Evolutionary conservation across 345 rosid species (phyloP).

Genomic region (Tarenaya hassleriana): DNA sequence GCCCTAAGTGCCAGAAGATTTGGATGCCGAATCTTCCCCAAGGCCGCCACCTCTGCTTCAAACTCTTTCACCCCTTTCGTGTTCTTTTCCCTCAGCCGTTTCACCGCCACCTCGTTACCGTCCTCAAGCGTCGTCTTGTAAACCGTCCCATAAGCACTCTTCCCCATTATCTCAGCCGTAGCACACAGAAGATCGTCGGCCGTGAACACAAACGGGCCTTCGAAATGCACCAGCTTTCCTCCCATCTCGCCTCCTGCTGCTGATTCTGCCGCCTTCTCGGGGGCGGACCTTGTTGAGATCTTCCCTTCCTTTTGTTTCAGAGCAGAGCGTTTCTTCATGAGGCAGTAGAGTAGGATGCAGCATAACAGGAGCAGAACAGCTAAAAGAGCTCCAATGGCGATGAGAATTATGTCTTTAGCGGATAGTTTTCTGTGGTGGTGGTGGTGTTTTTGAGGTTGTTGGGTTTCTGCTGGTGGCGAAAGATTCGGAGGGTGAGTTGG

Average conservation of each 20-base stretch:
- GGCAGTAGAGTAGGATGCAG: constrained; percentile 59
- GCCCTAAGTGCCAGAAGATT: constrained; percentile 81
- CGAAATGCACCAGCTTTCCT: constrained; percentile 89
- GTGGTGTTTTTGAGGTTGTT: constrained; percentile 32
- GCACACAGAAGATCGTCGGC: constrained; percentile 95
- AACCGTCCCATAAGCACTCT: constrained; percentile 84
- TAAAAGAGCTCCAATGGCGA: constrained; percentile 62
- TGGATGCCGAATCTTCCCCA: constrained; percentile 72
- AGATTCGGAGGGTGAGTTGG: constrained; percentile 35
- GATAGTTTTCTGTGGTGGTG: constrained; percentile 47
- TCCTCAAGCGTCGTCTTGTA: constrained; percentile 93
- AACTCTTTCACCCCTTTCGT: constrained; percentile 79
- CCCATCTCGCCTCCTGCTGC: constrained; percentile 63
- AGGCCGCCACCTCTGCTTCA: constrained; percentile 59
- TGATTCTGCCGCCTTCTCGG: constrained; percentile 36
- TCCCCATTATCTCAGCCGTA: constrained; percentile 98
- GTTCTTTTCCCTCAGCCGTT: constrained; percentile 80
- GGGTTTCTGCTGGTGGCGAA: constrained; percentile 48
- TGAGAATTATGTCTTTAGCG: constrained; percentile 62
- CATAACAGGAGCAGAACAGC: constrained; percentile 52
- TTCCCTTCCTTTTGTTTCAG: constrained; percentile 45
- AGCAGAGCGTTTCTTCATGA: constrained; percentile 52
- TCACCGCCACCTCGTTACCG: constrained; percentile 82
- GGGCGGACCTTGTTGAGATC: constrained; percentile 15
- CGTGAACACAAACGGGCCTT: constrained; percentile 89